Evolutionary conservation across 164 flowering plant genomes (phyloP).

Genomic region (Pachysandra terminalis): DNA sequence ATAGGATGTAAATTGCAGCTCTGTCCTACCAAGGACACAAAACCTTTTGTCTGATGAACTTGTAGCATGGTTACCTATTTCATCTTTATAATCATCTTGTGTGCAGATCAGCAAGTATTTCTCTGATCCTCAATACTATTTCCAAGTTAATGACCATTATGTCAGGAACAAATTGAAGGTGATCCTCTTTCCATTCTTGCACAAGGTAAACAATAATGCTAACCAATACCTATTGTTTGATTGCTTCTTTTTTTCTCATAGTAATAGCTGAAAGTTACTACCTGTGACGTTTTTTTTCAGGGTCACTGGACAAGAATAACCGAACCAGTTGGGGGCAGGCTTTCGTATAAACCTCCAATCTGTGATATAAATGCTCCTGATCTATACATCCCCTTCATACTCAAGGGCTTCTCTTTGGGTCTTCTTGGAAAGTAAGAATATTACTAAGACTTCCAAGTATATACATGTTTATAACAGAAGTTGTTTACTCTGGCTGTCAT

Average conservation of each 20-base stretch:
- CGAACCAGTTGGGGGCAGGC: slow-evolving; percentile 25
- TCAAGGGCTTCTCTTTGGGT: slow-evolving; percentile 32
- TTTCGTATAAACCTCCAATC: slow-evolving; percentile 32
- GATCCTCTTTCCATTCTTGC: background rate
- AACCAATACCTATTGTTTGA: background rate
- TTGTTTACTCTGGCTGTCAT: too few species aligned
- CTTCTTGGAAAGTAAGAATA: slow-evolving; percentile 29
- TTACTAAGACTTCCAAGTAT: too few species aligned
- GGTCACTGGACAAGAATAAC: slow-evolving; percentile 41
- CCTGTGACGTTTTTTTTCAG: slow-evolving; percentile 14
- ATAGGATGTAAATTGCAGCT: too few species aligned
- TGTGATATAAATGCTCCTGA: slow-evolving; percentile 47
- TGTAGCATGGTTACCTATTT: too few species aligned
- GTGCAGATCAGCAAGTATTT: background rate
- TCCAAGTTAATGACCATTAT: background rate
- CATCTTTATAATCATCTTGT: too few species aligned
- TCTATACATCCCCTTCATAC: slow-evolving; percentile 41
- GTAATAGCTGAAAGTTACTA: background rate
- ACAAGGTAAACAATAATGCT: background rate
- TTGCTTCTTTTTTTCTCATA: background rate
- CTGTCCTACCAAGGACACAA: too few species aligned
- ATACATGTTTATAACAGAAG: too few species aligned
- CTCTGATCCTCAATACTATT: background rate
- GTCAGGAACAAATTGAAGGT: background rate
- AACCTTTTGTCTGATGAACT: too few species aligned